phyloP scores from a whole-genome alignment of 495 filamentous ascomycete genomes.

The Achaetomiella virescens region DNA sequence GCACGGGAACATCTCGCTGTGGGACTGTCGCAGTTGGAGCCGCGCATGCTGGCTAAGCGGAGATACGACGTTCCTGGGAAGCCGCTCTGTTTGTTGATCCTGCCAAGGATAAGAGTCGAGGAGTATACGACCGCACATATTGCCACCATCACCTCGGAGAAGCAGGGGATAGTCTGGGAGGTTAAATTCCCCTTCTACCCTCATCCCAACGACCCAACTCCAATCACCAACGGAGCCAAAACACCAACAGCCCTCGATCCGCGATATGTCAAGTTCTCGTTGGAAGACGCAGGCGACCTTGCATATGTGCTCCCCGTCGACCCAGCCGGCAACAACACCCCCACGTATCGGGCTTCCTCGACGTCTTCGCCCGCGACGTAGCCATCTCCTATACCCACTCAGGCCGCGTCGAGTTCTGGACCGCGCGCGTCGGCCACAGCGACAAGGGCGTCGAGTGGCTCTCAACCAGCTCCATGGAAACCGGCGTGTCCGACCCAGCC shows the following conservation, averaged over 20 bases:
- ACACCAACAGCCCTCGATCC: constrained; percentile 39
- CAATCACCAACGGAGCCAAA: constrained; percentile 20
- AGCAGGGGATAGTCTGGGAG: constrained; percentile 84
- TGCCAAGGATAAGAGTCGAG: constrained; percentile 58
- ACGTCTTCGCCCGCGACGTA: constrained; percentile 81
- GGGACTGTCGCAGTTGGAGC: constrained; percentile 60
- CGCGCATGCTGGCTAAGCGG: constrained; percentile 51
- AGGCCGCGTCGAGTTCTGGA: constrained; percentile 79
- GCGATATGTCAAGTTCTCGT: constrained; percentile 67
- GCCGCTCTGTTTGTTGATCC: constrained; percentile 72
- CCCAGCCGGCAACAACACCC: constrained; percentile 70
- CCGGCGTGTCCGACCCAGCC: constrained; percentile 64
- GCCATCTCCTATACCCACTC: constrained; percentile 77
- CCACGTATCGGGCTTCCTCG: constrained; percentile 72
- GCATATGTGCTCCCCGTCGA: constrained; percentile 85
- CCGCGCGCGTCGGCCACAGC: constrained; percentile 62
- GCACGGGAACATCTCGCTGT: constrained; percentile 68
- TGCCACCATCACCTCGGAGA: constrained; percentile 75
- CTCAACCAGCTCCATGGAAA: constrained; percentile 75
- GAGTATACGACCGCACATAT: constrained; percentile 55
- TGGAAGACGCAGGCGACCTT: constrained; percentile 67
- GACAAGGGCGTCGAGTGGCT: constrained; percentile 67
- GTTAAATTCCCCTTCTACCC: constrained; percentile 48
- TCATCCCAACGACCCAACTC: constrained; percentile 17
- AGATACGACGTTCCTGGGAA: constrained; percentile 61